Conservation (phyloP, 495 filamentous ascomycete species). For the Penicillium desertorum region DNA sequence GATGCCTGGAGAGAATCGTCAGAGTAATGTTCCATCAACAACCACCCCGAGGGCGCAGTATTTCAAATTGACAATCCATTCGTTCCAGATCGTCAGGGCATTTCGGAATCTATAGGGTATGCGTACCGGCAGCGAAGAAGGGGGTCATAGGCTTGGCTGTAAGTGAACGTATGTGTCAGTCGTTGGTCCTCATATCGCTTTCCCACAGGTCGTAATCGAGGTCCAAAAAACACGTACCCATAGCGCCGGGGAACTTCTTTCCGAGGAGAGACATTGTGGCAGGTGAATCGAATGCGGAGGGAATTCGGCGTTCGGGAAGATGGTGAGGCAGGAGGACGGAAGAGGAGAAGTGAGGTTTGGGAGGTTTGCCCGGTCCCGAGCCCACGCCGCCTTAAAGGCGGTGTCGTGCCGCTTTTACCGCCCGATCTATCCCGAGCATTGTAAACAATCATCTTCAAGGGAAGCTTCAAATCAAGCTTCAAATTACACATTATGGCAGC, state of each 20-base stretch:
- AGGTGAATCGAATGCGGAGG: constrained; percentile 33
- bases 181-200: constrained; percentile 3
- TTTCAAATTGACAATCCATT: background rate
- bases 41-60: constrained; percentile 1
- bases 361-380: constrained; percentile 38
- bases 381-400: constrained; percentile 23
- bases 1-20: constrained; percentile 55
- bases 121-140: constrained; percentile 92
- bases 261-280: constrained; percentile 75
- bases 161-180: constrained; percentile 36
- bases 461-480: background rate
- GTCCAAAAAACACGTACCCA: constrained; percentile 64
- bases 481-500: constrained; percentile 35
- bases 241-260: constrained; percentile 88
- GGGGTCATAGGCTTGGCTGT: constrained; percentile 85
- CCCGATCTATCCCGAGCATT: constrained; percentile 28
- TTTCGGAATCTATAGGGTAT: constrained; percentile 6
- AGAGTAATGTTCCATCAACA: constrained; percentile 27
- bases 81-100: background rate
- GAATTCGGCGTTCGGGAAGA: constrained; percentile 35
- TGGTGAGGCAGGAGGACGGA: constrained; percentile 30
- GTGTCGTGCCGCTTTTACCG: constrained; percentile 36
- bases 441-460: constrained; percentile 34
- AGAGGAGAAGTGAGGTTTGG: constrained; percentile 43
- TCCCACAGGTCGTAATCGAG: background rate